A percentile compares a stretch with the other conserved stretches of the same genome.
phyloP scores from a whole-genome alignment of 1,284 basidiomycete genomes.

The Mycena sp. region DNA sequence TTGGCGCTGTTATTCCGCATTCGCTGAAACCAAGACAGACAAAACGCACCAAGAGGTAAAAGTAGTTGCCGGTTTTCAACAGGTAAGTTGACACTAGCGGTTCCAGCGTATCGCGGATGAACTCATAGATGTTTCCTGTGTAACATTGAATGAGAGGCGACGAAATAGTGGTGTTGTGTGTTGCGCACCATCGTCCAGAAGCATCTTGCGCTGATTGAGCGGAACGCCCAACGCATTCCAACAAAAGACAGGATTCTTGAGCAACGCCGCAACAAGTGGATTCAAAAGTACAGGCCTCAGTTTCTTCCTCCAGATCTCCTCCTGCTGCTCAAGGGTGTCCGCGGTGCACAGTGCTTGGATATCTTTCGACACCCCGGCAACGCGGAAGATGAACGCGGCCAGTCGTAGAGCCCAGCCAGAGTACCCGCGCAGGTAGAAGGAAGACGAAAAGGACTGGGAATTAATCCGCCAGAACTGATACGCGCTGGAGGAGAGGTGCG shows the following conservation, averaged over 20 bases:
- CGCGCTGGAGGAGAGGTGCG: constrained; percentile 78
- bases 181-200: constrained; percentile 64
- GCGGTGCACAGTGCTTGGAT: constrained; percentile 70
- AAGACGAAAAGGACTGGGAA: constrained; percentile 68
- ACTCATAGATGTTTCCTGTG: constrained; percentile 62
- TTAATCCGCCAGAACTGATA: constrained; percentile 86
- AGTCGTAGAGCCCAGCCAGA: constrained; percentile 79
- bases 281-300: constrained; percentile 78
- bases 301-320: constrained; percentile 70
- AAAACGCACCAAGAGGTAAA: constrained; percentile 68
- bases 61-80: constrained; percentile 73
- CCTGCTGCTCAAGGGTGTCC: constrained; percentile 69
- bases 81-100: constrained; percentile 65
- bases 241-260: constrained; percentile 76
- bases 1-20: constrained; percentile 36
- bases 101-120: constrained; percentile 73
- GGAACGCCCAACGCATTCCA: constrained; percentile 90
- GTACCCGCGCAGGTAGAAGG: constrained; percentile 84
- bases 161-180: not conserved
- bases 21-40: not conserved
- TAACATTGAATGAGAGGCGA: not conserved
- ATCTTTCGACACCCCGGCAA: constrained; percentile 70
- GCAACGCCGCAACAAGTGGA: constrained; percentile 69
- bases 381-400: constrained; percentile 68
- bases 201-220: constrained; percentile 78